These are phyloP conservation scores for Paracoccidioides brasiliensis DNA, from an alignment of 2,329 filamentous ascomycete genomes.

Conservation along the genomic window DNA sequence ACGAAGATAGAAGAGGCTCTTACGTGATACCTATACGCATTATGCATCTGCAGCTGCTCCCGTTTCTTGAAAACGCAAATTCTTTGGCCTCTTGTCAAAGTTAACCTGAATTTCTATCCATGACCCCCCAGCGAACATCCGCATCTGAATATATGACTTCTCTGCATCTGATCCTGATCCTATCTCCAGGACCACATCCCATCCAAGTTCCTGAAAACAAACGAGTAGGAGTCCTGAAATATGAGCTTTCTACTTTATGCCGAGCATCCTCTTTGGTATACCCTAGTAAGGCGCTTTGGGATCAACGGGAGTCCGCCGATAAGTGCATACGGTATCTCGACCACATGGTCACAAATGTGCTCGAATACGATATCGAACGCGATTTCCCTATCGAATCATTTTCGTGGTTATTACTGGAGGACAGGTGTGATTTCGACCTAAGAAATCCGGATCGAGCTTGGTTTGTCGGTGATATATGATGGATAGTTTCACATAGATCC, in stretches of 20 bases:
- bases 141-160: slow-evolving; percentile 27
- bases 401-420: slow-evolving; percentile 28
- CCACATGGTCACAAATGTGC: slow-evolving; percentile 16
- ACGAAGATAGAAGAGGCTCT: slow-evolving; percentile 15
- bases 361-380: slow-evolving; percentile 22
- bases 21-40: slow-evolving; percentile 22
- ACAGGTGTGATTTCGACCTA: slow-evolving; percentile 23
- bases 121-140: slow-evolving; percentile 19
- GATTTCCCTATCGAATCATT: slow-evolving; percentile 28
- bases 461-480: slow-evolving; percentile 25
- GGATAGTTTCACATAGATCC: slow-evolving; percentile 23
- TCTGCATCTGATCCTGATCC: slow-evolving; percentile 24
- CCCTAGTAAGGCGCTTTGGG: slow-evolving; percentile 26
- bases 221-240: slow-evolving; percentile 26
- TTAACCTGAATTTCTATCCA: slow-evolving; percentile 15
- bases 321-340: slow-evolving; percentile 24
- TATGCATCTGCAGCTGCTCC: slow-evolving; percentile 22
- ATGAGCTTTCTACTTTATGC: slow-evolving; percentile 21
- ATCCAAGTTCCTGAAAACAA: slow-evolving; percentile 23
- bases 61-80: slow-evolving; percentile 25
- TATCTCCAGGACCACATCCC: slow-evolving; percentile 31
- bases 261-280: slow-evolving; percentile 28
- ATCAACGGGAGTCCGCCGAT: slow-evolving; percentile 19
- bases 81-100: slow-evolving; percentile 22
- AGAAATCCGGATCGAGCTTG: slow-evolving; percentile 25